Evolutionary conservation across 192 early-diverging fungal species (phyloP).

Genomic region (Linderina pennispora): DNA sequence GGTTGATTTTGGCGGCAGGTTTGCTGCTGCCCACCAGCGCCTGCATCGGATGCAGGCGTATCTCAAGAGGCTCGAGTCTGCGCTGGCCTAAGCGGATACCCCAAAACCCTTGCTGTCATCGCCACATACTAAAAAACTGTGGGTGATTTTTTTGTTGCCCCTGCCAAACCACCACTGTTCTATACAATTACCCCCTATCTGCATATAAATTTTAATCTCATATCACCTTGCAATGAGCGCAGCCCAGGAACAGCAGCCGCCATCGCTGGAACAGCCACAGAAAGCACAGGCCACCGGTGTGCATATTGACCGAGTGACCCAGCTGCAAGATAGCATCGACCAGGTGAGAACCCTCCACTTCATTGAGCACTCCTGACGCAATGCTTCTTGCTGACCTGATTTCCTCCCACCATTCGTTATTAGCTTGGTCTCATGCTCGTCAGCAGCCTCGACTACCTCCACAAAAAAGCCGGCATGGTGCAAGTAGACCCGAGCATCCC

Average conservation of each 20-base stretch:
- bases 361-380: not conserved
- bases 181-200: no score
- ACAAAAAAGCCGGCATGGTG: constrained; percentile 45
- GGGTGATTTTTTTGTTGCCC: no score
- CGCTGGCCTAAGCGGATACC: not conserved
- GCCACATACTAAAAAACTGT: not conserved
- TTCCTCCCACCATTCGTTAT: not conserved
- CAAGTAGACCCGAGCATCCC: constrained; percentile 25
- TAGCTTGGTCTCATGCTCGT: constrained; percentile 45
- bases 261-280: no score
- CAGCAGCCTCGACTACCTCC: constrained; percentile 40
- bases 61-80: not conserved
- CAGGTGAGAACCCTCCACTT: constrained; percentile 11
- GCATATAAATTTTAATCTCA: no score
- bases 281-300: constrained; percentile 29
- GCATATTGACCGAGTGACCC: constrained; percentile 43
- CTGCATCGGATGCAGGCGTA: constrained; percentile 23
- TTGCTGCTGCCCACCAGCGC: constrained; percentile 2
- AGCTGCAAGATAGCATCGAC: constrained; percentile 45
- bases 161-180: no score
- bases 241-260: no score
- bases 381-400: not conserved
- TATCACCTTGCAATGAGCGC: no score
- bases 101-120: not conserved
- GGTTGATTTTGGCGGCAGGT: constrained; percentile 17